Evolutionary conservation across 768 basidiomycete species (phyloP), one percentile per base, ranked within the genome.

Genomic region (Phylloporus arenicola): DNA sequence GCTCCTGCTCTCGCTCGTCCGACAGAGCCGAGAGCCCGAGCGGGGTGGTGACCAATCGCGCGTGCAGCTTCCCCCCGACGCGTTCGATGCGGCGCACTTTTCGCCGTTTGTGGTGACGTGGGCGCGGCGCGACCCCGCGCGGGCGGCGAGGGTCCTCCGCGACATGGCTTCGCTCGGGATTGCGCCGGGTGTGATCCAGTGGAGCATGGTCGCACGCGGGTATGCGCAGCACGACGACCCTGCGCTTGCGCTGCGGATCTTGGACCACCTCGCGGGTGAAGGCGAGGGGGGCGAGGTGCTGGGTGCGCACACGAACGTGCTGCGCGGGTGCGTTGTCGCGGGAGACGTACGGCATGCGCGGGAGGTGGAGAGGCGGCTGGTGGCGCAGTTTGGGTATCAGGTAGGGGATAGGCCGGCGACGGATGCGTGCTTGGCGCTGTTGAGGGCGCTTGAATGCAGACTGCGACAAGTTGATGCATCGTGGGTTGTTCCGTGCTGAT

Each of bases 121-220:
- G 56, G 70, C 71, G 45, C 47, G 55, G 5, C 45, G 59, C 4
- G 55, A 52, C 1, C 59, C 72, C 1, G 42, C 57, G 5, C 59
- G 61, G 25, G 78, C 76, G 0, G 57, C 68, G 0, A 52, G 56
- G 19, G 68, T 84, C 17, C 45, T 86, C 34, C 55, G 54, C n/a
- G 81, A 85, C 58, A 83, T 86, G 80, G 41, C 70, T 4, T 45
- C 57, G 7, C 57, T 76, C 0, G 76, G 75, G 4, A 53, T 86
- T 25, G 45, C 57, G 6, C 83, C 83, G 0, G 64, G 64, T 20
- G 57, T 72, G 7, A 62, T 75, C n/a, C 75, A 79, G 33, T 76
- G 76, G 57, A 76, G 77, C n/a, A 71, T 76, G 27, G 58, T 81
- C 29, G 76, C 75, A 0, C 72, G 75, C 2, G 65, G 64, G 11